Base-by-base conservation (phyloP, 1,139 yeast genomes). In the Saccharomyces hybrid region DNA sequence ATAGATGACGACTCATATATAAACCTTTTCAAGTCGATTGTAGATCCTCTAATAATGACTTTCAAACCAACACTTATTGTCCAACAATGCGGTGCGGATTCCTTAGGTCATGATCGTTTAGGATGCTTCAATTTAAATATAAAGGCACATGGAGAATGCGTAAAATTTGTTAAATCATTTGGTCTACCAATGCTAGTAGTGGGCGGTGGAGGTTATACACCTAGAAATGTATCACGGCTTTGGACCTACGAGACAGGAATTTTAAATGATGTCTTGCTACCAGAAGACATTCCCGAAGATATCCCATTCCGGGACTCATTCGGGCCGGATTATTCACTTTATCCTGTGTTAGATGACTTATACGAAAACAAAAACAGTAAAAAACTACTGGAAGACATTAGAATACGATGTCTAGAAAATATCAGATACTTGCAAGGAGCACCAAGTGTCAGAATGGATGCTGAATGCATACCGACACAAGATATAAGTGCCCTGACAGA, bases 141-240 rank as follows among this genome's bases (percentile, higher is more conserved):
- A 67, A 77, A 81, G 51, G 99, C 96, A 0, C 98, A 91, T 68
- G 98, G 97, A 3, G 96, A 90, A 68, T 93, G 99, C 74, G 95
- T 91, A 34, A 82, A 84, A 60, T 91, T 83, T 70, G 84, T 91
- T 54, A 87, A 86, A 67, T 80, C 91, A 25, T 91, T 91, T 70
- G 90, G 91, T 5, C 75, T 93, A 2, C 98, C 98, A 5, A 77
- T 89, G 81, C 75, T 93, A 70, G 96, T 93, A 11, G 73, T 93
- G 13, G 99, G 99, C 28, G 99, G 99, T 38, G 99, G 99, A 53
- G 99, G 99, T 2, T 93, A 93, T 70, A 93, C 99, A 0, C 96
- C 96, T 53, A 80, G 97, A 63, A 93, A 93, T 66, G 99, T 93
- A 7, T 86, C 96, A 9, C 76, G 99, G 58, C 77, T 93, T 46